Evolutionary conservation across 257 asterid species (phyloP).

Genomic region (Solanum peruvianum): DNA sequence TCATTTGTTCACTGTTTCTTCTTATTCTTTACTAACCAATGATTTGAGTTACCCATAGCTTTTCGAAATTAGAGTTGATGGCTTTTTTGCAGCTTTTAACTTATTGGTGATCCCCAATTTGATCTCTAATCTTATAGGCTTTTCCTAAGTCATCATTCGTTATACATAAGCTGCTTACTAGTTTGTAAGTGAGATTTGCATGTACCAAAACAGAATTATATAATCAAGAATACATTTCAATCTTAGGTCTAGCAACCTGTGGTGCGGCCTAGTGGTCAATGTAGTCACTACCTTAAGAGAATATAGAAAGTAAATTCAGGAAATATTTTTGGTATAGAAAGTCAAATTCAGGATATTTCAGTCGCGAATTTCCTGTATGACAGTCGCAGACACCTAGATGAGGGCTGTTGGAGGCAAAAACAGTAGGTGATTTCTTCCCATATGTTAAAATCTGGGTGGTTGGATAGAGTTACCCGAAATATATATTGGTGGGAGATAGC

Average conservation of each 20-base stretch:
- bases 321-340: neutral
- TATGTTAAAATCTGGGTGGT: neutral
- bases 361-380: neutral
- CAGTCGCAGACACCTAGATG: no score
- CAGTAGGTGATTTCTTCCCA: neutral
- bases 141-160: neutral
- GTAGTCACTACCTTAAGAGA: neutral
- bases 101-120: neutral
- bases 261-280: neutral
- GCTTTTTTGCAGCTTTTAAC: neutral
- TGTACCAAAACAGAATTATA: neutral
- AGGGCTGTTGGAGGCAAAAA: neutral
- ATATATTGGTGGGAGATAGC: neutral
- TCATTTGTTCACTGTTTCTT: neutral
- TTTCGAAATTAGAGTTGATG: neutral
- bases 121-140: neutral
- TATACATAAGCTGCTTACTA: neutral
- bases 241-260: neutral
- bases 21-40: no score
- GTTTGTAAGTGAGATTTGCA: neutral
- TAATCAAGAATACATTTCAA: neutral
- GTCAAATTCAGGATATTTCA: neutral
- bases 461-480: neutral
- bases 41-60: neutral
- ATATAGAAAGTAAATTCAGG: no score